These are phyloP conservation scores for Graphiopsis chlorocephala DNA, from an alignment of 2,329 filamentous ascomycete species.

Conservation along the genomic window DNA sequence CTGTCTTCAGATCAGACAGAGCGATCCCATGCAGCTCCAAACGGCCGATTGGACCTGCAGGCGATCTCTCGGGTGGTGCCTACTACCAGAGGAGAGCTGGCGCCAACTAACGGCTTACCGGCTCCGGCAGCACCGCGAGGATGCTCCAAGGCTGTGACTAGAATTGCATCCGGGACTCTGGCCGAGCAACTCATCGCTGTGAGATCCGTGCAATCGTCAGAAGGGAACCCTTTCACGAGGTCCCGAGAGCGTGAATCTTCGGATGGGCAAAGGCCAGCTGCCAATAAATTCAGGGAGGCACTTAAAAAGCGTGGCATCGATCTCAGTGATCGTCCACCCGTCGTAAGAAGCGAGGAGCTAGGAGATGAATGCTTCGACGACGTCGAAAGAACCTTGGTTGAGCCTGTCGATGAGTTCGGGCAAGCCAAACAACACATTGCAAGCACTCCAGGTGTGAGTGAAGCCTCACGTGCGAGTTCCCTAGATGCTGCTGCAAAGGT, in stretches of 20 bases:
- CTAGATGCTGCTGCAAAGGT: slow-evolving; percentile 1
- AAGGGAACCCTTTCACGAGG: slow-evolving; percentile 20
- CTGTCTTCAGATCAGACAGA: slow-evolving; percentile 20
- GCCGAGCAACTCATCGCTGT: slow-evolving; percentile 15
- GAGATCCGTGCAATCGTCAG: slow-evolving; percentile 1
- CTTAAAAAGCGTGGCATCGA: slow-evolving; percentile 15
- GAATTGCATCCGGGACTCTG: slow-evolving; percentile 28
- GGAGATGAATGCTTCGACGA: slow-evolving; percentile 15
- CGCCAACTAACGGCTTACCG: slow-evolving; percentile 44
- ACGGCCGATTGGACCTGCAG: neutral
- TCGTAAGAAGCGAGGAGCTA: slow-evolving; percentile 1
- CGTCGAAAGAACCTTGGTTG: slow-evolving; percentile 29
- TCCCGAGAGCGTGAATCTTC: slow-evolving; percentile 14
- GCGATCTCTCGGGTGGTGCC: neutral
- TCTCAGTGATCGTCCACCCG: slow-evolving; percentile 15
- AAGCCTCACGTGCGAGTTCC: slow-evolving; percentile 22
- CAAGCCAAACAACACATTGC: neutral
- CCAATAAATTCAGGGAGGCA: neutral
- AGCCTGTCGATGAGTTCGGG: neutral
- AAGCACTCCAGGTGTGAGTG: neutral
- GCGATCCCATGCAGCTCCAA: neutral
- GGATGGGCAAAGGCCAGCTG: slow-evolving; percentile 27
- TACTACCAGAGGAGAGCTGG: neutral
- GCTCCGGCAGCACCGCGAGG: slow-evolving; percentile 41
- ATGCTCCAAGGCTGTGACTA: slow-evolving; percentile 41